A percentile compares a stretch with the other conserved stretches of the same genome.
phyloP scores from a whole-genome alignment of 192 early-diverging fungal genomes.

The Nowakowskiella sp. region DNA sequence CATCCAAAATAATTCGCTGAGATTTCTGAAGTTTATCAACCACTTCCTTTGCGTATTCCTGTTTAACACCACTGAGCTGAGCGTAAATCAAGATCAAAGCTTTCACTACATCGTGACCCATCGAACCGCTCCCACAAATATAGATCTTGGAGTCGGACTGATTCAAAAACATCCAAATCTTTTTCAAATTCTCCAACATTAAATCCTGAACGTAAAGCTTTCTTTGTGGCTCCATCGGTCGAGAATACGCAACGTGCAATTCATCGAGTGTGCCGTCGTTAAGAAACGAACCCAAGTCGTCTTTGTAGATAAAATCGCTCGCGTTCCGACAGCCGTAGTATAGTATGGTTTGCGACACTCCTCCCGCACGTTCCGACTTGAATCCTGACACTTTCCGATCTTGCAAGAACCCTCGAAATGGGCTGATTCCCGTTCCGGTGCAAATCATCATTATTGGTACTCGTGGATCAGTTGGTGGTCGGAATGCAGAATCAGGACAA shows the following conservation, averaged over 20 bases:
- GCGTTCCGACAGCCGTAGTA: conserved; percentile 3
- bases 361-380: neutral
- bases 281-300: neutral
- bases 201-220: conserved; percentile 9
- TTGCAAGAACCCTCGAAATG: conserved; percentile 5
- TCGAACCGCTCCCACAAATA: conserved; percentile 16
- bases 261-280: conserved; percentile 3
- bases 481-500: neutral
- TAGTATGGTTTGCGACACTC: too few species aligned
- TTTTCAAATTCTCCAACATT: neutral
- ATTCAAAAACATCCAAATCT: too few species aligned
- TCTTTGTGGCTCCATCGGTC: neutral
- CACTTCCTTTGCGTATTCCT: neutral
- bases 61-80: conserved; percentile 5
- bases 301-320: neutral
- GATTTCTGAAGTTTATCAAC: conserved; percentile 3
- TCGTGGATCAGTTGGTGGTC: neutral
- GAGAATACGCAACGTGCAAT: conserved; percentile 9
- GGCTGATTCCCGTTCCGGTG: conserved; percentile 5
- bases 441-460: conserved; percentile 6
- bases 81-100: conserved; percentile 6
- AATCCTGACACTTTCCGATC: neutral
- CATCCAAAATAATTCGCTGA: conserved; percentile 17
- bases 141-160: conserved; percentile 5
- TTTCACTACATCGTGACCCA: conserved; percentile 17